A percentile compares a stretch with the other conserved stretches of the same genome.
Conservation (phyloP, 768 basidiomycete genomes). For the Hydnum rufescens region DNA sequence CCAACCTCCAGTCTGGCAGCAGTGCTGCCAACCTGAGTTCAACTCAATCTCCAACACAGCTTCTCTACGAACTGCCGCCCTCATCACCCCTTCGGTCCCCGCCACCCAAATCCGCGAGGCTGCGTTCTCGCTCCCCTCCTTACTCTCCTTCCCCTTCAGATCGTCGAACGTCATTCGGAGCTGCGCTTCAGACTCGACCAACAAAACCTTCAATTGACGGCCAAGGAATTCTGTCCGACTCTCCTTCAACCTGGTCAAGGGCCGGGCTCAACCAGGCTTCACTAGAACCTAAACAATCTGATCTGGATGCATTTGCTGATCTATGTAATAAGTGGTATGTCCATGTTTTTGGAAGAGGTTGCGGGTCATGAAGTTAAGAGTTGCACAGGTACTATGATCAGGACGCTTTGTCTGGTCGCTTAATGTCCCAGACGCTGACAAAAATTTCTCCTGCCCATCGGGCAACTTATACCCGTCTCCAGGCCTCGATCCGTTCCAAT, state of each 20-base stretch:
- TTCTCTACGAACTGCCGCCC: conserved; percentile 60
- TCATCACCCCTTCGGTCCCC: conserved; percentile 30
- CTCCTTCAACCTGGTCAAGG: too few relatives aligned
- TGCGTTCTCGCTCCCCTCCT: conserved; percentile 18
- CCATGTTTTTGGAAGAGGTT: not conserved
- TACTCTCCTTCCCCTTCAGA: conserved; percentile 31
- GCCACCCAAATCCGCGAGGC: conserved; percentile 27
- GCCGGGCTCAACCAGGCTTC: not conserved
- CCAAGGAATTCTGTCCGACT: conserved; percentile 1
- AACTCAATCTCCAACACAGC: conserved; percentile 29
- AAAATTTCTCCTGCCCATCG: conserved; percentile 67
- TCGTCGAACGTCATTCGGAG: conserved; percentile 19
- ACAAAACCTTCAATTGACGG: not conserved
- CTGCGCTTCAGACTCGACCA: conserved; percentile 1
- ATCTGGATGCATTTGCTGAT: conserved; percentile 61
- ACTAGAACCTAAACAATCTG: not conserved
- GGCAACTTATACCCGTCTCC: conserved; percentile 69
- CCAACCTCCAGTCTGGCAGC: not conserved
- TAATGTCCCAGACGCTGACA: conserved; percentile 67
- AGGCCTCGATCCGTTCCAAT: conserved; percentile 68
- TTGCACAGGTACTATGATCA: conserved; percentile 59
- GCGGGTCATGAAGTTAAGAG: not conserved
- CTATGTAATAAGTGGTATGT: conserved; percentile 59
- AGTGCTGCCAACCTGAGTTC: not conserved
- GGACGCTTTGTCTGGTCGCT: conserved; percentile 53